Conservation (phyloP, 129 eudicot species). For the Pulicaria dysenterica region DNA sequence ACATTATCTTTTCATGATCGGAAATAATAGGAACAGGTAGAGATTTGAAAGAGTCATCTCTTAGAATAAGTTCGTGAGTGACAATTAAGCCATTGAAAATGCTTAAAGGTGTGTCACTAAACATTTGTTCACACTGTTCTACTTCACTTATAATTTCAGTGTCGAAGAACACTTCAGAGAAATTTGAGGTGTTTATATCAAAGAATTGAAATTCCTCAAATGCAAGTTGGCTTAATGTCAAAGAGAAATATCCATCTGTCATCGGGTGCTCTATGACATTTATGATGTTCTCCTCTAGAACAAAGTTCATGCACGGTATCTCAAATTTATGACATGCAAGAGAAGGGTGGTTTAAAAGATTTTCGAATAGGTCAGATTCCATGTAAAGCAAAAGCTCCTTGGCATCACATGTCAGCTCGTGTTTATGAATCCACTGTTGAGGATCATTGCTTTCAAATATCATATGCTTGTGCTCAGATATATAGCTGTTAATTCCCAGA, state of each 20-base stretch:
- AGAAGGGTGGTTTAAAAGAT: slow-evolving; percentile 42
- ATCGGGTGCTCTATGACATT: slow-evolving; percentile 41
- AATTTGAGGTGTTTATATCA: slow-evolving; percentile 45
- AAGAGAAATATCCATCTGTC: slow-evolving; percentile 23
- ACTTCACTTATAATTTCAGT: slow-evolving; percentile 33
- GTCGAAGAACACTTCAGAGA: slow-evolving; percentile 38
- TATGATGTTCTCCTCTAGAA: slow-evolving; percentile 51
- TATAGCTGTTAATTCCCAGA: slow-evolving; percentile 47
- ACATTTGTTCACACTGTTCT: slow-evolving; percentile 57
- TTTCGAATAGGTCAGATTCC: slow-evolving; percentile 55
- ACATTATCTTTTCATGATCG: slow-evolving; percentile 47
- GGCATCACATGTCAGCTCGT: slow-evolving; percentile 40
- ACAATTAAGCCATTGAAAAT: slow-evolving; percentile 68
- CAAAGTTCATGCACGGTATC: slow-evolving; percentile 26
- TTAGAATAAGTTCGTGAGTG: slow-evolving; percentile 63
- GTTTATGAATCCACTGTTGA: slow-evolving; percentile 42
- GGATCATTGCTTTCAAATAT: slow-evolving; percentile 47
- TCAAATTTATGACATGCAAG: slow-evolving; percentile 35
- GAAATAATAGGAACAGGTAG: slow-evolving; percentile 76
- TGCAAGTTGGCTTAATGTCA: slow-evolving; percentile 25
- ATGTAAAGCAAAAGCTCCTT: slow-evolving; percentile 59
- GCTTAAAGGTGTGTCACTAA: slow-evolving; percentile 47
- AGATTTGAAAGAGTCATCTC: slow-evolving; percentile 74
- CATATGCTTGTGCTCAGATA: slow-evolving; percentile 37
- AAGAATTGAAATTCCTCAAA: slow-evolving; percentile 66